These are phyloP conservation scores for Salix purpurea DNA, from an alignment of 345 rosid genomes.

Conservation along the genomic window DNA sequence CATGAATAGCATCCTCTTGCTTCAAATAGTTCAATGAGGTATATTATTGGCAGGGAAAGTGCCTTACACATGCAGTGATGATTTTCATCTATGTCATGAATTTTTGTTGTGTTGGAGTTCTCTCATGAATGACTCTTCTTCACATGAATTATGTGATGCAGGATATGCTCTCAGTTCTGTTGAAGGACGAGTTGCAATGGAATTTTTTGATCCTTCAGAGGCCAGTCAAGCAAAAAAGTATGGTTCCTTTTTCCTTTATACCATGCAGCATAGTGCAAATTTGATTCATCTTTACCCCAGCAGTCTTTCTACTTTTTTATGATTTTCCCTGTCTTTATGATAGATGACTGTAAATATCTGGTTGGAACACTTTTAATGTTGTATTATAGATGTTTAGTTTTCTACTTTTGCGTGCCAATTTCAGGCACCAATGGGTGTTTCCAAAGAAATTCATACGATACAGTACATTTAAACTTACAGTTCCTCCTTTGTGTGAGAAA, in stretches of 20 bases:
- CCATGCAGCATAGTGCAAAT: not conserved
- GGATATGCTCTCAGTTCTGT: constrained; percentile 98
- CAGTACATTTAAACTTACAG: not conserved
- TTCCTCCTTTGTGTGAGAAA: not conserved
- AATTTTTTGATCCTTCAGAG: constrained; percentile 87
- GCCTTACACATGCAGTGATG: not conserved
- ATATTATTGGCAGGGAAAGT: not conserved
- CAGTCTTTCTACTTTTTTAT: not conserved
- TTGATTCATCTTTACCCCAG: not conserved
- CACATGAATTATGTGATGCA: constrained; percentile 33
- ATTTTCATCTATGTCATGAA: not conserved
- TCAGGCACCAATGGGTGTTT: not conserved
- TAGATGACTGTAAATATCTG: not conserved
- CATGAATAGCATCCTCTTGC: not conserved
- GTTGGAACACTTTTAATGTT: not conserved
- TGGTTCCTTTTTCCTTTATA: not conserved
- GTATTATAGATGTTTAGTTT: not conserved
- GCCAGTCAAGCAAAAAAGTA: constrained; percentile 96
- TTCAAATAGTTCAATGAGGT: not conserved
- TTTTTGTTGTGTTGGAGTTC: not conserved
- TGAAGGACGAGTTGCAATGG: constrained; percentile 98
- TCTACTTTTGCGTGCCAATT: not conserved
- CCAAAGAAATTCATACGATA: not conserved
- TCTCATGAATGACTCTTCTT: constrained; percentile 4
- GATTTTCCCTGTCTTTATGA: not conserved